Evolutionary conservation across 352 stramenopile genomes (phyloP).

Genomic region (Phytophthora litchii): DNA sequence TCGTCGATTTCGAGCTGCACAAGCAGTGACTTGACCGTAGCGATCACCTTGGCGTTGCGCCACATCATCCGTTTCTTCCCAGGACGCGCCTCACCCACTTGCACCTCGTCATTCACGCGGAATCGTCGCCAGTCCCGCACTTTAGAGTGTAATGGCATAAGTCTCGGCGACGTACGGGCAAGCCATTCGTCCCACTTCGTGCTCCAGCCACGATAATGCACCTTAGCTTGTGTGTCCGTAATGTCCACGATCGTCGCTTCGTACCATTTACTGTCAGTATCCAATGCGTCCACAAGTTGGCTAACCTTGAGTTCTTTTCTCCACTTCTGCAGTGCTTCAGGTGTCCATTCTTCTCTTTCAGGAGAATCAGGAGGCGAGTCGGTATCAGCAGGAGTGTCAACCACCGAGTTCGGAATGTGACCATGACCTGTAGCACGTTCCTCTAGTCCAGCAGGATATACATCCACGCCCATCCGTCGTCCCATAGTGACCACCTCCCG

Average conservation of each 20-base stretch:
- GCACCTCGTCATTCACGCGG: conserved; percentile 51
- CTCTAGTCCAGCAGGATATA: conserved; percentile 60
- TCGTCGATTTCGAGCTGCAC: conserved; percentile 55
- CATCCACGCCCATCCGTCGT: conserved; percentile 46
- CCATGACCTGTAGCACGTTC: conserved; percentile 23
- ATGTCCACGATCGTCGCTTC: conserved; percentile 59
- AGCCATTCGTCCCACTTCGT: conserved; percentile 97
- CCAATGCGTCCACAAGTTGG: conserved; percentile 66
- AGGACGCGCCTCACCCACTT: conserved; percentile 46
- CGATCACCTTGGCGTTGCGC: conserved; percentile 49
- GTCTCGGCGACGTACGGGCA: conserved; percentile 80
- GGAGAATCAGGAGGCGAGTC: conserved; percentile 41
- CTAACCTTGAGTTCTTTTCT: conserved; percentile 47
- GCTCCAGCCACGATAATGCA: conserved; percentile 97
- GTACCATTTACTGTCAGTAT: conserved; percentile 80
- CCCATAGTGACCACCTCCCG: conserved; percentile 54
- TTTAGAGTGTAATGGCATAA: conserved; percentile 92
- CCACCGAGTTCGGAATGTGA: conserved; percentile 11
- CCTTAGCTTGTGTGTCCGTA: conserved; percentile 63
- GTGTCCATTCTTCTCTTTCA: conserved; percentile 36
- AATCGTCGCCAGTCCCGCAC: conserved; percentile 74
- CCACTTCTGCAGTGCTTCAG: conserved; percentile 52
- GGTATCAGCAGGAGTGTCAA: neutral
- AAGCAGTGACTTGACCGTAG: conserved; percentile 32
- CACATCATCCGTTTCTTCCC: conserved; percentile 56